Evolutionary conservation across 2,329 filamentous ascomycete species (phyloP).

Genomic region (Trichoderma brevicompactum): DNA sequence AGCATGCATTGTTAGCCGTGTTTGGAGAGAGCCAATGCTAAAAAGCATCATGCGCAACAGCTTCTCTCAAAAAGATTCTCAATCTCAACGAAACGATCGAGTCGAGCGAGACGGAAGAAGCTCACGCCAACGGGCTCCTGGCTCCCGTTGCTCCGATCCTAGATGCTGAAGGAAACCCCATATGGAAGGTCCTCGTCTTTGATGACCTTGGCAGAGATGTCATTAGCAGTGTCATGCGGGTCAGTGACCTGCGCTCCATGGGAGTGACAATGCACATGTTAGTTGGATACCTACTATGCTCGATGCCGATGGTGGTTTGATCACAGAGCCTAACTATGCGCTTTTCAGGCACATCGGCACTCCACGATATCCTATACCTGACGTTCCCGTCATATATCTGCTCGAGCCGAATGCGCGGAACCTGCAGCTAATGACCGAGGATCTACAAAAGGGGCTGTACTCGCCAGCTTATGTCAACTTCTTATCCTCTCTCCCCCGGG

Average conservation of each 20-base stretch:
- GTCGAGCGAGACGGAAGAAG: slow-evolving; percentile 64
- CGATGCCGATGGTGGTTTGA: background rate
- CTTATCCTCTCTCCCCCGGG: slow-evolving; percentile 86
- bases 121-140: slow-evolving; percentile 65
- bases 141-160: slow-evolving; percentile 77
- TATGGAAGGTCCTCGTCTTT: slow-evolving; percentile 98
- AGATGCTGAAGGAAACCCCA: slow-evolving; percentile 84
- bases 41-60: slow-evolving; percentile 50
- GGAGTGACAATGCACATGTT: slow-evolving; percentile 98
- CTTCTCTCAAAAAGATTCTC: slow-evolving; percentile 91
- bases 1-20: slow-evolving; percentile 2
- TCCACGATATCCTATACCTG: slow-evolving; percentile 85
- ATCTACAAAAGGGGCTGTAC: slow-evolving; percentile 86
- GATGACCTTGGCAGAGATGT: slow-evolving; percentile 91
- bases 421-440: slow-evolving; percentile 78
- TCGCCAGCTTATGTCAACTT: slow-evolving; percentile 97
- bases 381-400: slow-evolving; percentile 96
- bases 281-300: slow-evolving; percentile 30
- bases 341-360: slow-evolving; percentile 74
- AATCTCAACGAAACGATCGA: slow-evolving; percentile 82
- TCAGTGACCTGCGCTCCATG: slow-evolving; percentile 89
- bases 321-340: slow-evolving; percentile 3
- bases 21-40: background rate
- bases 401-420: slow-evolving; percentile 85
- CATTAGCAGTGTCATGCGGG: slow-evolving; percentile 92